Conservation (phyloP, 2,329 filamentous ascomycete genomes). For the Colletotrichum navitas region DNA sequence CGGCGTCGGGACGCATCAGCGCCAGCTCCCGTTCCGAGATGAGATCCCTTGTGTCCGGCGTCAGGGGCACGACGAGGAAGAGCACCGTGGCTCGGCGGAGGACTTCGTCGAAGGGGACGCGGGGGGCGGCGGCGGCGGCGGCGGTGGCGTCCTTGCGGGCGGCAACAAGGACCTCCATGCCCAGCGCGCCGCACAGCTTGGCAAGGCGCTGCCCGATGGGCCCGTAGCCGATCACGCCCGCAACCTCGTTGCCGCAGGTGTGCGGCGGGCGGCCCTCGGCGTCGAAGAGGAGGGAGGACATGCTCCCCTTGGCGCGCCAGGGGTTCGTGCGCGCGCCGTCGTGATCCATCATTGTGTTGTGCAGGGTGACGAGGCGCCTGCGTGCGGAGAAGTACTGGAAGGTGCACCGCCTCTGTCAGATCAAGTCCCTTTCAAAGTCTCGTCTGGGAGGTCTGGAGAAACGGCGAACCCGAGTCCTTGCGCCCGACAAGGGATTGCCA, state of each 20-base stretch:
- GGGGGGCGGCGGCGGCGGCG: not conserved
- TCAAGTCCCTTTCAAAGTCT: not conserved
- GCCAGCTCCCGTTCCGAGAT: slow-evolving; percentile 42
- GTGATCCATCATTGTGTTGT: slow-evolving; percentile 42
- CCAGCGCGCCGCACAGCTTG: slow-evolving; percentile 43
- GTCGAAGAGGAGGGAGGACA: slow-evolving; percentile 42
- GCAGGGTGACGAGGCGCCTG: slow-evolving; percentile 43
- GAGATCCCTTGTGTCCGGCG: slow-evolving; percentile 43
- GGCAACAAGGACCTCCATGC: slow-evolving; percentile 45
- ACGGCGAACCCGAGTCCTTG: not conserved
- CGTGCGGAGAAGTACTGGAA: slow-evolving; percentile 44
- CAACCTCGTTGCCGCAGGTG: slow-evolving; percentile 47
- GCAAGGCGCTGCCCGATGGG: slow-evolving; percentile 45
- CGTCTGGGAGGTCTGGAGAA: not conserved
- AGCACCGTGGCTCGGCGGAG: slow-evolving; percentile 45
- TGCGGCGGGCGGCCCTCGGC: slow-evolving; percentile 44
- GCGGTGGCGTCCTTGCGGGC: slow-evolving; percentile 43
- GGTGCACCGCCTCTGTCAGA: not conserved
- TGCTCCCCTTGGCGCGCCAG: slow-evolving; percentile 42
- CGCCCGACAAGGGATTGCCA: not conserved
- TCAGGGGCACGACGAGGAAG: slow-evolving; percentile 46
- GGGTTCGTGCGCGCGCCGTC: slow-evolving; percentile 29
- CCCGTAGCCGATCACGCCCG: slow-evolving; percentile 48
- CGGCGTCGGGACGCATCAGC: slow-evolving; percentile 44
- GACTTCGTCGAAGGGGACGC: slow-evolving; percentile 44